A percentile compares a stretch with the other conserved stretches of the same genome.
phyloP scores from a whole-genome alignment of 148 eudicot genomes.

The Chenopodium album region DNA sequence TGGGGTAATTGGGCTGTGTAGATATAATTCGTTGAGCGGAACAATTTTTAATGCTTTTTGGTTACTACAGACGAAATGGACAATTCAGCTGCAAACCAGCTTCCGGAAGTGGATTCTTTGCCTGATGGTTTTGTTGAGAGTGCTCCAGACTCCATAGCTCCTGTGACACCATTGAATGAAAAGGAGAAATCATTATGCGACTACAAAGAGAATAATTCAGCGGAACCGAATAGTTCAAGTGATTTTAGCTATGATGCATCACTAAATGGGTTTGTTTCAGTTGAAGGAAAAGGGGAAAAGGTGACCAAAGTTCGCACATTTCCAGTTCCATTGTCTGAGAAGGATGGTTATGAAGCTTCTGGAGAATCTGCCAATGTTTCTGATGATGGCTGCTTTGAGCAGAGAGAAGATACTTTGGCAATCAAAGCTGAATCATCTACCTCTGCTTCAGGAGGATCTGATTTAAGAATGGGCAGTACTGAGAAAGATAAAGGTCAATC shows the following conservation, averaged over 20 bases:
- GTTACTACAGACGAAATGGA: conserved; percentile 47
- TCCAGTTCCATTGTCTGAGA: conserved; percentile 43
- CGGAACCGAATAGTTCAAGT: conserved; percentile 28
- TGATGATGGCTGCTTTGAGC: conserved; percentile 34
- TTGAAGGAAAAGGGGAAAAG: conserved; percentile 35
- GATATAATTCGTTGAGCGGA: not conserved
- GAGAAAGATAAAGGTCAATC: conserved; percentile 29
- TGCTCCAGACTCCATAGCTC: conserved; percentile 41
- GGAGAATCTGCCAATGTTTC: conserved; percentile 38
- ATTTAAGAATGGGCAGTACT: conserved; percentile 17
- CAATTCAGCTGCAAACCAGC: conserved; percentile 50
- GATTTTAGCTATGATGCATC: conserved; percentile 32
- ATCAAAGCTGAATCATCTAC: conserved; percentile 23
- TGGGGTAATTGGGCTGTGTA: not conserved
- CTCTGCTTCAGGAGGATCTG: conserved; percentile 16
- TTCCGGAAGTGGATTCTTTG: conserved; percentile 78
- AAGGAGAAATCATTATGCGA: conserved; percentile 34
- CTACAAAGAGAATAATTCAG: conserved; percentile 38
- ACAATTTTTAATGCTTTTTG: not conserved
- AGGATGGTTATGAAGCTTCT: conserved; percentile 38
- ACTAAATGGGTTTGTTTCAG: conserved; percentile 21
- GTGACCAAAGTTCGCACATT: conserved; percentile 36
- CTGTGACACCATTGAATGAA: conserved; percentile 39
- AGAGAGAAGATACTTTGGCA: conserved; percentile 22
- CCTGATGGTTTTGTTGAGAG: conserved; percentile 91